Conservation (phyloP, 1,284 basidiomycete species). For the Tilletia indica region DNA sequence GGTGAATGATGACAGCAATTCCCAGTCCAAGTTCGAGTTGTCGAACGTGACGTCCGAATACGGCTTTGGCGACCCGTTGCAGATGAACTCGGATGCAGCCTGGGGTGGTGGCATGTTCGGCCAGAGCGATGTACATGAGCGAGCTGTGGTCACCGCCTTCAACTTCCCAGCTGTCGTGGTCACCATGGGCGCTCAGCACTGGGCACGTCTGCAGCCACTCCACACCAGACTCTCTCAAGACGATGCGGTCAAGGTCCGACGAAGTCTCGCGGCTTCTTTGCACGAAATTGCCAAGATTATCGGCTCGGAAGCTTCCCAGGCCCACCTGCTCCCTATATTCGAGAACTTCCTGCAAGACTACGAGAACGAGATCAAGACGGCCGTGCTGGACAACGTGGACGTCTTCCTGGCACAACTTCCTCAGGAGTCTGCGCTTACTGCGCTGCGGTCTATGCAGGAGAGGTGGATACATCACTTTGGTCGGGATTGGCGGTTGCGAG, state of each 20-base stretch:
- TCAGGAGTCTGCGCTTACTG: conserved; percentile 60
- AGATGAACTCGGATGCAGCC: neutral
- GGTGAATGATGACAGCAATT: conserved; percentile 9
- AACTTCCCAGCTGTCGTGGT: conserved; percentile 89
- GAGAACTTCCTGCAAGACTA: conserved; percentile 65
- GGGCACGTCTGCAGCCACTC: conserved; percentile 71
- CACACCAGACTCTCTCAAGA: conserved; percentile 69
- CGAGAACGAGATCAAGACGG: conserved; percentile 66
- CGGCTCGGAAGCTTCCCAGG: conserved; percentile 67
- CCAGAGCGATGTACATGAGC: conserved; percentile 60
- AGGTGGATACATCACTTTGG: conserved; percentile 68
- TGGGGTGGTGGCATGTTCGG: conserved; percentile 9
- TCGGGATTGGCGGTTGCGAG: conserved; percentile 79
- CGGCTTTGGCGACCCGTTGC: neutral
- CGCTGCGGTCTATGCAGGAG: conserved; percentile 64
- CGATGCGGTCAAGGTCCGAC: conserved; percentile 66
- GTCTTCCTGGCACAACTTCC: conserved; percentile 63
- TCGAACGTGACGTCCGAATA: conserved; percentile 14
- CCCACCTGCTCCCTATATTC: conserved; percentile 76
- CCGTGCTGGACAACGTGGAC: conserved; percentile 58
- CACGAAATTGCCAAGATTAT: conserved; percentile 87
- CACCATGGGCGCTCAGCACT: conserved; percentile 74
- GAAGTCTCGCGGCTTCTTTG: conserved; percentile 78
- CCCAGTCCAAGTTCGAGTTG: neutral
- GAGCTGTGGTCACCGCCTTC: conserved; percentile 84